A percentile compares a stretch with the other conserved stretches of the same genome.
Evolutionary conservation across 2,329 filamentous ascomycete species (phyloP).

Genomic region (Ceratocystis colombiana): DNA sequence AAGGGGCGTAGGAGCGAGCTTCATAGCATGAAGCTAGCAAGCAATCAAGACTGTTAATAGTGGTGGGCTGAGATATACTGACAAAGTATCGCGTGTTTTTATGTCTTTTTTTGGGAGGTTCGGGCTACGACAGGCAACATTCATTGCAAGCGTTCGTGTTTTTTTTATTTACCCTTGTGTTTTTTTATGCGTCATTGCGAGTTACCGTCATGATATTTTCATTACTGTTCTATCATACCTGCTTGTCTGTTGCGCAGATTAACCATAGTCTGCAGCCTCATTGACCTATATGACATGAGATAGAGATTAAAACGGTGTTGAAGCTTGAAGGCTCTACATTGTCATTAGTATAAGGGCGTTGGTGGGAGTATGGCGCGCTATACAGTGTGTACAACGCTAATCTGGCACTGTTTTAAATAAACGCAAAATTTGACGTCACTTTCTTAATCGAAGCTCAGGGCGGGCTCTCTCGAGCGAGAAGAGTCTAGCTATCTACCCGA

Average conservation of each 20-base stretch:
- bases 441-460: neutral
- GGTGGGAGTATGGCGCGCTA: neutral
- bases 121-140: constrained; percentile 6
- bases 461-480: too few relatives aligned
- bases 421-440: constrained; percentile 12
- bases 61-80: neutral
- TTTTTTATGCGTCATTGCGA: neutral
- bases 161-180: constrained; percentile 2
- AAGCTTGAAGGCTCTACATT: too few relatives aligned
- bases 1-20: constrained; percentile 52
- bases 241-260: neutral
- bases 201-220: neutral
- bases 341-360: neutral
- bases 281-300: neutral
- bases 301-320: neutral
- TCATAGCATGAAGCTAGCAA: constrained; percentile 38
- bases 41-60: neutral
- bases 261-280: neutral
- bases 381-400: neutral
- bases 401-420: neutral
- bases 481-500: too few relatives aligned
- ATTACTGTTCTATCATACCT: constrained; percentile 6
- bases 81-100: neutral
- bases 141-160: constrained; percentile 6
- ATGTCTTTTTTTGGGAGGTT: constrained; percentile 10